Evolutionary conservation across 148 eudicot species (phyloP).

Genomic region (Dianthus caryophyllus): DNA sequence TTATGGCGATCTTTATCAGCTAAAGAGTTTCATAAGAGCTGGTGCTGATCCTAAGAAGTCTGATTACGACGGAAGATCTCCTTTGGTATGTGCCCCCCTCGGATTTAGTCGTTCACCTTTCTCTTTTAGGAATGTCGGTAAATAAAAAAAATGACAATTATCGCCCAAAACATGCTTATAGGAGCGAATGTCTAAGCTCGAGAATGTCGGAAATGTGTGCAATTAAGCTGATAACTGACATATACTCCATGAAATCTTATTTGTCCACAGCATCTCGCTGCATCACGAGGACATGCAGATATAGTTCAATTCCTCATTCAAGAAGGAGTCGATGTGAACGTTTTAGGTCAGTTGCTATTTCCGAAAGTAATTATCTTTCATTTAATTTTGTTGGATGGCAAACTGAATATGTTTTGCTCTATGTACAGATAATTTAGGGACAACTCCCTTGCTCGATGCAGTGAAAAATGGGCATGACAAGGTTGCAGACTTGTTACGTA

Average conservation of each 20-base stretch:
- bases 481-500: slow-evolving; percentile 56
- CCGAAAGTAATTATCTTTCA: not conserved
- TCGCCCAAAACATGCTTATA: too few relatives aligned
- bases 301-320: slow-evolving; percentile 56
- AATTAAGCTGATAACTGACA: too few relatives aligned
- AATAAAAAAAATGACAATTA: too few relatives aligned
- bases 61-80: slow-evolving; percentile 88
- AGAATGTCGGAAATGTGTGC: too few relatives aligned
- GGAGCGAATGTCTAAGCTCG: too few relatives aligned
- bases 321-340: slow-evolving; percentile 58
- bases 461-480: slow-evolving; percentile 67
- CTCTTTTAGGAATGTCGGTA: too few relatives aligned
- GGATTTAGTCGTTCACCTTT: too few relatives aligned
- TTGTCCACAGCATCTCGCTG: slow-evolving; percentile 74
- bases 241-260: not conserved
- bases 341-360: slow-evolving; percentile 43
- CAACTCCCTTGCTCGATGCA: slow-evolving; percentile 78
- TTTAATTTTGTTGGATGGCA: not conserved
- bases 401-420: slow-evolving; percentile 6
- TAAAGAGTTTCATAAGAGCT: slow-evolving; percentile 59
- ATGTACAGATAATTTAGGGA: slow-evolving; percentile 64
- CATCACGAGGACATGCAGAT: slow-evolving; percentile 76
- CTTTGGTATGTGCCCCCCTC: slow-evolving; percentile 85
- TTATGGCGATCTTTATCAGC: slow-evolving; percentile 71
- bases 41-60: slow-evolving; percentile 90